Evolutionary conservation across 2,329 filamentous ascomycete genomes (phyloP), one percentile per base, ranked within the genome.

Genomic region (Calonectria hongkongensis): DNA sequence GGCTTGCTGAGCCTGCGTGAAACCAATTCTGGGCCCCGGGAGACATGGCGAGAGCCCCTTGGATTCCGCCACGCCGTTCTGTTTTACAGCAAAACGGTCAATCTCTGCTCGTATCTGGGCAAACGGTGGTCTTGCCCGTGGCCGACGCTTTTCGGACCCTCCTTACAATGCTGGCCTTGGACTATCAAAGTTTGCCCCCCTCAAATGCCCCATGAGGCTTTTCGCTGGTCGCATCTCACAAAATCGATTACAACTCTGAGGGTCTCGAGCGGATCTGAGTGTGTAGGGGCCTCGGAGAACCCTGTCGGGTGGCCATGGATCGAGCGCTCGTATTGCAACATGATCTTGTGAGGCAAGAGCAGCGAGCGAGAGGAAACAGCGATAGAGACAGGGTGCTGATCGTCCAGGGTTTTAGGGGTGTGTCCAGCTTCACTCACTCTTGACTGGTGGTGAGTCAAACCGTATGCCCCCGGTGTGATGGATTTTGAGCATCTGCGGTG

Each of bases 141-240:
- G 70, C 76, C 77, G 76, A 78, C 41, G 43, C 41, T 68, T 78
- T 76, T 79, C 77, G 74, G 77, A 45, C 77, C 76, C 77, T 79
- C 75, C 68, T 71, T 75, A 41, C 69, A 39, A 54, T 54, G 50
- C 47, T 28, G 51, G 33, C 25, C 60, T 33, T 54, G 43, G 41
- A 62, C 54, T 58, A 58, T 41, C 54, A 58, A 41, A 58, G 54
- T 41, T 58, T 58, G 43, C n/a, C 41, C 51, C 65, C 71, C 54
- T 68, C 33, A 39, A 16, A 28, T 33, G 63, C 47, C 54, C 66
- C 33, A 28, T 41, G 65, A 66, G 50, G 69, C 51, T 51, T 68
- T 75, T 58, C 28, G 67, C 63, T 68, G 47, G 66, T 76, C 77
- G 74, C 41, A 79, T 79, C 64, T 79, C 77, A 78, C 60, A 79